Conservation (phyloP, 2,329 filamentous ascomycete species). For the Ascochyta rabiei region DNA sequence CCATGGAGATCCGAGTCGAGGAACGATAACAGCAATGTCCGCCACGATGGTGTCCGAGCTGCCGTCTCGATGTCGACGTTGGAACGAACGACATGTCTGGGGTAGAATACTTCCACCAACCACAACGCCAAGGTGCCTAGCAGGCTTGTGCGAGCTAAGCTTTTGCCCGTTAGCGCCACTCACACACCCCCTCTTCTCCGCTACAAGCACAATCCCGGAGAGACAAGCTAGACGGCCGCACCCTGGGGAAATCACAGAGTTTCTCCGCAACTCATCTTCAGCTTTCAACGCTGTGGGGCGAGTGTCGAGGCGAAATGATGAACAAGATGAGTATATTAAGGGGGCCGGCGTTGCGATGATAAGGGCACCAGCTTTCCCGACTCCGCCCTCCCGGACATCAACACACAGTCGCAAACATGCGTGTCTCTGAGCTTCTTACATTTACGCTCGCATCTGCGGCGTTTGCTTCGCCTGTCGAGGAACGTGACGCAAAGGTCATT, state of each 20-base stretch:
- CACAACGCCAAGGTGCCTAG: slow-evolving; percentile 4
- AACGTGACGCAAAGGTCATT: slow-evolving; percentile 10
- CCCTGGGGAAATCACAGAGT: slow-evolving; percentile 1
- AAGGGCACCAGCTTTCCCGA: background rate
- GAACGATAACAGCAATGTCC: background rate
- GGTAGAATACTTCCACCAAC: slow-evolving; percentile 8
- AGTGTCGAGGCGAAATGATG: background rate
- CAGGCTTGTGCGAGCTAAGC: slow-evolving; percentile 1
- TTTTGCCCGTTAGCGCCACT: background rate
- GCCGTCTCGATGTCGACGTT: slow-evolving; percentile 1
- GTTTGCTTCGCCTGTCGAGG: slow-evolving; percentile 26
- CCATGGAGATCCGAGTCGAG: background rate
- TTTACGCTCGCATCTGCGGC: slow-evolving; percentile 33
- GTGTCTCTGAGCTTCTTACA: slow-evolving; percentile 29
- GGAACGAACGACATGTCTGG: slow-evolving; percentile 3
- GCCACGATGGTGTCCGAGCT: slow-evolving; percentile 4
- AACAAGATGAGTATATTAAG: slow-evolving; percentile 6
- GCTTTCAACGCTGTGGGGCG: background rate
- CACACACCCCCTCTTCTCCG: background rate
- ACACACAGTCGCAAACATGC: slow-evolving; percentile 28
- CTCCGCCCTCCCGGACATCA: background rate
- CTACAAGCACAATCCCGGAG: background rate
- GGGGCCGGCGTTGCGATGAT: background rate
- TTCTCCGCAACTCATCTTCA: slow-evolving; percentile 15
- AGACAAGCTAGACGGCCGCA: background rate